Conservation (phyloP, 2,329 filamentous ascomycete species). For the Aspergillus uvarum region DNA sequence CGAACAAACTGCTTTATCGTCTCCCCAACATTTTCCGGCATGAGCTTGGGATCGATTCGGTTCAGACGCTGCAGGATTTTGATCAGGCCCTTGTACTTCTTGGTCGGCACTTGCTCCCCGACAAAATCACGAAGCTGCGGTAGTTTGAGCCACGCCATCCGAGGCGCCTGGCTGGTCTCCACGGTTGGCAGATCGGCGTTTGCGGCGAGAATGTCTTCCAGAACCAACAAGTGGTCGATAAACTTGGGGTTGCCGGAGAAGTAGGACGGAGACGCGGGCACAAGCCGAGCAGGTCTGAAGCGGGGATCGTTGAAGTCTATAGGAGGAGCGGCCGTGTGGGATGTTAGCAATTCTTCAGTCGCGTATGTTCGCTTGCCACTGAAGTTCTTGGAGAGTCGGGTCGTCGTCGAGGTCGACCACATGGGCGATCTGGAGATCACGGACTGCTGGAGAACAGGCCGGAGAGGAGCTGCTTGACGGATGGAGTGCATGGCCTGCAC, state of each 20-base stretch:
- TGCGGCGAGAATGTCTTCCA: constrained; percentile 70
- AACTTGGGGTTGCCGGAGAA: constrained; percentile 84
- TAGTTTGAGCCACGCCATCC: constrained; percentile 77
- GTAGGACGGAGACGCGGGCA: constrained; percentile 89
- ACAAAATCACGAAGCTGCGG: constrained; percentile 70
- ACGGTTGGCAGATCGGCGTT: constrained; percentile 72
- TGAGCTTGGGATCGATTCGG: constrained; percentile 75
- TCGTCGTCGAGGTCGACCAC: constrained; percentile 14
- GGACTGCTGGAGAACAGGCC: constrained; percentile 45
- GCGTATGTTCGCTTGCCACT: constrained; percentile 28
- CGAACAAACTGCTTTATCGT: constrained; percentile 71
- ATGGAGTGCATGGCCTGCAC: constrained; percentile 36
- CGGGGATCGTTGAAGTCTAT: constrained; percentile 33
- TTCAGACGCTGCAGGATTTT: constrained; percentile 76
- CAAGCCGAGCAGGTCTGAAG: constrained; percentile 63
- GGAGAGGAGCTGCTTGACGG: constrained; percentile 34
- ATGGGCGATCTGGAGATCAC: constrained; percentile 18
- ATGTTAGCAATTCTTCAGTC: constrained; percentile 20
- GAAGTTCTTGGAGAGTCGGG: constrained; percentile 17
- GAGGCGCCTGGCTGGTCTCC: constrained; percentile 63
- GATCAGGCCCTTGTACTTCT: constrained; percentile 77
- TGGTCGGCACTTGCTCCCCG: constrained; percentile 70
- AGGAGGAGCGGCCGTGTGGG: constrained; percentile 29
- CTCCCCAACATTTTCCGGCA: constrained; percentile 66
- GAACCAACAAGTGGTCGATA: constrained; percentile 75